Conservation (phyloP, 768 basidiomycete species). For the Russula abietina region DNA sequence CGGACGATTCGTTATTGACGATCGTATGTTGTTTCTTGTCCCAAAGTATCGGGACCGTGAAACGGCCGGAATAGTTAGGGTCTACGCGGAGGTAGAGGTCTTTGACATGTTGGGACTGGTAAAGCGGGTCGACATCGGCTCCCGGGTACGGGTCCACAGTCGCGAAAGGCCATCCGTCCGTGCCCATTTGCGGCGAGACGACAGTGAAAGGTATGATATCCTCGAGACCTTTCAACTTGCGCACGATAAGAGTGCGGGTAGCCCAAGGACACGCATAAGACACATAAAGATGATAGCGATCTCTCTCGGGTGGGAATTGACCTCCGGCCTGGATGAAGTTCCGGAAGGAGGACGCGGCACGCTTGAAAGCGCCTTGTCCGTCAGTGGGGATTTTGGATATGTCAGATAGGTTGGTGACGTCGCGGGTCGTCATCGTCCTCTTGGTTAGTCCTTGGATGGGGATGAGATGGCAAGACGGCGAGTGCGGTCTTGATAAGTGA, state of each 20-base stretch:
- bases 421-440: constrained; percentile 18
- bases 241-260: constrained; percentile 78
- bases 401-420: constrained; percentile 41
- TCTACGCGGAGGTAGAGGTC: constrained; percentile 81
- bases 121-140: constrained; percentile 70
- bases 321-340: constrained; percentile 50
- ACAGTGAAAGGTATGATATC: constrained; percentile 68
- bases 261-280: constrained; percentile 93
- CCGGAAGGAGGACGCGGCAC: constrained; percentile 49
- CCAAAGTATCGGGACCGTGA: constrained; percentile 89
- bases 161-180: constrained; percentile 84
- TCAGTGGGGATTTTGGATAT: constrained; percentile 50
- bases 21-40: constrained; percentile 83
- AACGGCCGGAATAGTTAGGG: constrained; percentile 66
- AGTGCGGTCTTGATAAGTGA: not conserved
- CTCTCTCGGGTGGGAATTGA: constrained; percentile 68
- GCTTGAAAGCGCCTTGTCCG: constrained; percentile 61
- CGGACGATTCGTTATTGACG: constrained; percentile 93
- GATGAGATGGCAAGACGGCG: not conserved
- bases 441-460: not conserved
- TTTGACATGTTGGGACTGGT: constrained; percentile 62
- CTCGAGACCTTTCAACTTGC: constrained; percentile 90
- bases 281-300: constrained; percentile 89
- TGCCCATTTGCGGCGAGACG: constrained; percentile 84
- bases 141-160: constrained; percentile 60